Evolutionary conservation across 208 protist genomes (phyloP).

Genomic region (Acanthamoeba healyi): DNA sequence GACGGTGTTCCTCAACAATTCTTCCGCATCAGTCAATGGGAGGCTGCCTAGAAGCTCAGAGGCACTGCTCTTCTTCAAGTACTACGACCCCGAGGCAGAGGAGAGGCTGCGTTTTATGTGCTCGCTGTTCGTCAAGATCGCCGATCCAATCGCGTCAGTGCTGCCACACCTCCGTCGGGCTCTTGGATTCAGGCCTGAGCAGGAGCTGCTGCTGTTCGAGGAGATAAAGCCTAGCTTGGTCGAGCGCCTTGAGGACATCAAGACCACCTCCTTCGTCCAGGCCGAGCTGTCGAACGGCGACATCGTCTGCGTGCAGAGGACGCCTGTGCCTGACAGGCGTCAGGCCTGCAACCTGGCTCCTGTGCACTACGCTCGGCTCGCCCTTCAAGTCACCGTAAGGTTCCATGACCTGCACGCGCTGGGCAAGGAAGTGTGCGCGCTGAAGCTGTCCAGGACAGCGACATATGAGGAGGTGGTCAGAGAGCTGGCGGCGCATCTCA

Average conservation of each 20-base stretch:
- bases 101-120: slow-evolving; percentile 75
- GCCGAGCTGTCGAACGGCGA: slow-evolving; percentile 82
- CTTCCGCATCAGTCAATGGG: not conserved
- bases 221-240: slow-evolving; percentile 82
- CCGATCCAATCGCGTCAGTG: slow-evolving; percentile 68
- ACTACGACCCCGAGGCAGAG: slow-evolving; percentile 73
- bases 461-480: slow-evolving; percentile 52
- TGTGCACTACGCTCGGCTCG: slow-evolving; percentile 10
- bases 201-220: slow-evolving; percentile 54
- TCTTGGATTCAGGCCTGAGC: slow-evolving; percentile 39
- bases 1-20: slow-evolving; percentile 31
- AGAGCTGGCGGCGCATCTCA: not conserved
- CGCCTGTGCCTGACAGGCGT: not conserved
- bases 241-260: slow-evolving; percentile 53
- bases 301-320: slow-evolving; percentile 85
- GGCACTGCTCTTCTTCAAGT: slow-evolving; percentile 70
- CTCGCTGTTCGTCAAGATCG: slow-evolving; percentile 36
- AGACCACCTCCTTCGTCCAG: slow-evolving; percentile 73
- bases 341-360: not conserved
- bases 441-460: slow-evolving; percentile 70
- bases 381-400: not conserved
- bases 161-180: slow-evolving; percentile 10
- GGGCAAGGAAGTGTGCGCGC: not conserved
- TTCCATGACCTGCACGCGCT: not conserved
- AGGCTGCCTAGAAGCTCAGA: not conserved